phyloP scores from a whole-genome alignment of 768 basidiomycete genomes.

The Phylloporus sp. region DNA sequence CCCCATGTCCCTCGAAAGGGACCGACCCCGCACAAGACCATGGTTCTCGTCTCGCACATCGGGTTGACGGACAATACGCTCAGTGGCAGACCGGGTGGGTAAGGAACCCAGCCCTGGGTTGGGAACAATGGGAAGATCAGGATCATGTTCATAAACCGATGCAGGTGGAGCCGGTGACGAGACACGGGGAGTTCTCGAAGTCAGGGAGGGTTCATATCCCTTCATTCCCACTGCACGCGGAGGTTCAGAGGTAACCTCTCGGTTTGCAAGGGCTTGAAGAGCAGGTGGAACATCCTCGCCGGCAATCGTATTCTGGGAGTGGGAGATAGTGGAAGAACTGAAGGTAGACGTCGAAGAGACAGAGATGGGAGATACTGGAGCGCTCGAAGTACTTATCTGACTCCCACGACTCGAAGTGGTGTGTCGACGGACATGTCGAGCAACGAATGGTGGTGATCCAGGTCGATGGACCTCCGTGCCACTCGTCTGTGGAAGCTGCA shows the following conservation, averaged over 20 bases:
- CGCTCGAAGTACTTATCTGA: constrained; percentile 28
- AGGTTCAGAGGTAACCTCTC: constrained; percentile 24
- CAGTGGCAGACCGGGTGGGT: constrained; percentile 30
- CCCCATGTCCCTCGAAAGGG: constrained; percentile 29
- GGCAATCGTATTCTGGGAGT: constrained; percentile 14
- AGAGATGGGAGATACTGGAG: constrained; percentile 31
- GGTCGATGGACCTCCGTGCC: constrained; percentile 19
- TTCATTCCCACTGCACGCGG: constrained; percentile 15
- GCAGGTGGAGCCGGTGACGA: constrained; percentile 21
- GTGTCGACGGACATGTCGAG: constrained; percentile 32
- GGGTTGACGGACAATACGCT: constrained; percentile 29
- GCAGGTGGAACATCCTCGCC: constrained; percentile 18
- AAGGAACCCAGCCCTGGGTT: constrained; percentile 15
- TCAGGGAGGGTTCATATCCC: constrained; percentile 9
- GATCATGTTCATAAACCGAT: constrained; percentile 27
- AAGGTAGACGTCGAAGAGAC: constrained; percentile 27
- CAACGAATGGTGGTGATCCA: constrained; percentile 33
- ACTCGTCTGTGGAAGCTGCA: constrained; percentile 21
- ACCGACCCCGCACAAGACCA: constrained; percentile 28
- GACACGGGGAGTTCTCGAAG: constrained; percentile 22
- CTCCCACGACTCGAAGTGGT: constrained; percentile 31
- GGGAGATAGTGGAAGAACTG: constrained; percentile 16
- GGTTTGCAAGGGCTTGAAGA: constrained; percentile 11
- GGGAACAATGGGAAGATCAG: constrained; percentile 22
- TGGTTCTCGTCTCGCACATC: constrained; percentile 28